A percentile compares a stretch with the other conserved stretches of the same genome.
phyloP scores from a whole-genome alignment of 108 stramenopile genomes.

The Aurantiochytrium sp. region DNA sequence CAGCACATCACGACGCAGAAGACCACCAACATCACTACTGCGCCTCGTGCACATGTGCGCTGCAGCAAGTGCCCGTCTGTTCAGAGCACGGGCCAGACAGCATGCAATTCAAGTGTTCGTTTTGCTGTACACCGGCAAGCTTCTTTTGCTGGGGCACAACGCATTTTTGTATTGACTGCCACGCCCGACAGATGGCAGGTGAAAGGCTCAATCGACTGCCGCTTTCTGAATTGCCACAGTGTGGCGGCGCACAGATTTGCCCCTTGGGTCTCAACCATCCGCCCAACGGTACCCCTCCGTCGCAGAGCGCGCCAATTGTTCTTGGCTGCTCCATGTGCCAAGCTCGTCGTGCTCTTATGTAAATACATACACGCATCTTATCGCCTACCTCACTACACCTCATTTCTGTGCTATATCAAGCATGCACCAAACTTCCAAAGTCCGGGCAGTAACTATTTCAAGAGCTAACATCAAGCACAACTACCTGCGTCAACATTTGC shows the following conservation, averaged over 20 bases:
- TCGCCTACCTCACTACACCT: no score
- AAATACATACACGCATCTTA: background rate
- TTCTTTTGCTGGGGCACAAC: conserved; percentile 1
- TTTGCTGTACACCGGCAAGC: background rate
- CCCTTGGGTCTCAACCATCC: background rate
- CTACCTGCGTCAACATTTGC: no score
- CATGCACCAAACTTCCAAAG: no score
- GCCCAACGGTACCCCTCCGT: background rate
- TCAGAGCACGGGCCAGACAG: background rate
- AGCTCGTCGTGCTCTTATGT: background rate
- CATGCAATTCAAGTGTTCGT: background rate
- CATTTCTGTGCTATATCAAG: no score
- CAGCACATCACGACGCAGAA: background rate
- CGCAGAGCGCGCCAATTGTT: background rate
- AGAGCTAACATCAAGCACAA: no score
- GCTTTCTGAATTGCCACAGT: background rate
- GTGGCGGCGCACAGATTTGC: background rate
- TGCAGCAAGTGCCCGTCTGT: background rate
- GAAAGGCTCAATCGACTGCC: background rate
- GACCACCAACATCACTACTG: background rate
- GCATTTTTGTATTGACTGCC: background rate
- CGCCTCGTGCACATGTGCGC: background rate
- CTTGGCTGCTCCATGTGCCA: background rate
- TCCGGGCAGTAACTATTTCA: no score
- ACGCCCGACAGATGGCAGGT: background rate